These are phyloP conservation scores for Polygonum aviculare DNA, from an alignment of 148 eudicot species.

Conservation along the genomic window DNA sequence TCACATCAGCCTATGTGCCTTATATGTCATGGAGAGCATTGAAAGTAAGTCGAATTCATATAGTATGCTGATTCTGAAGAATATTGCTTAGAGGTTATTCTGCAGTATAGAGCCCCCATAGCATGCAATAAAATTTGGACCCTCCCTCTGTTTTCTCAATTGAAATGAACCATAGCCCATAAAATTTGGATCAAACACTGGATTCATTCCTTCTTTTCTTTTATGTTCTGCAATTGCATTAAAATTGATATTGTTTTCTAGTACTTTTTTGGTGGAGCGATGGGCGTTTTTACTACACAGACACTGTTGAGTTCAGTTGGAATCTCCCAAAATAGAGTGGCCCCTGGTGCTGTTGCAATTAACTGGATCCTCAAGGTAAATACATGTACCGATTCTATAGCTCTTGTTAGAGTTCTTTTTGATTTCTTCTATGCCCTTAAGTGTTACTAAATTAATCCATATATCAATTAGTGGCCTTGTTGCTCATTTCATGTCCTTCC, in stretches of 20 bases:
- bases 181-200: neutral
- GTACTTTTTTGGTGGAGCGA: constrained; percentile 99
- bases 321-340: constrained; percentile 50
- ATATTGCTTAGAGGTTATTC: neutral
- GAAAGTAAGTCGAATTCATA: constrained; percentile 36
- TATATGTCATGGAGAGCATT: constrained; percentile 99
- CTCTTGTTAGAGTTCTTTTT: neutral
- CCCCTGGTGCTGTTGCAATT: constrained; percentile 91
- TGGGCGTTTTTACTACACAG: constrained; percentile 96
- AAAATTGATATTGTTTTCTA: constrained; percentile 19
- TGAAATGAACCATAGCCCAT: neutral
- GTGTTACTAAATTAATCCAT: neutral
- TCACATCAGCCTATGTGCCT: constrained; percentile 84
- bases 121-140: neutral
- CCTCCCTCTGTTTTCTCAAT: neutral
- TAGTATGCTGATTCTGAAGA: neutral
- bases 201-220: neutral
- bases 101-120: neutral
- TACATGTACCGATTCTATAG: constrained; percentile 4
- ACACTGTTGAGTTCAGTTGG: constrained; percentile 82
- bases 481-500: neutral
- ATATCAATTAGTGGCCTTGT: neutral
- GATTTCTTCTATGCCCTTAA: neutral
- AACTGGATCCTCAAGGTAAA: constrained; percentile 97
- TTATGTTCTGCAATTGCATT: constrained; percentile 10